phyloP scores from a whole-genome alignment of 768 basidiomycete genomes.

The Hysterangium stoloniferum region DNA sequence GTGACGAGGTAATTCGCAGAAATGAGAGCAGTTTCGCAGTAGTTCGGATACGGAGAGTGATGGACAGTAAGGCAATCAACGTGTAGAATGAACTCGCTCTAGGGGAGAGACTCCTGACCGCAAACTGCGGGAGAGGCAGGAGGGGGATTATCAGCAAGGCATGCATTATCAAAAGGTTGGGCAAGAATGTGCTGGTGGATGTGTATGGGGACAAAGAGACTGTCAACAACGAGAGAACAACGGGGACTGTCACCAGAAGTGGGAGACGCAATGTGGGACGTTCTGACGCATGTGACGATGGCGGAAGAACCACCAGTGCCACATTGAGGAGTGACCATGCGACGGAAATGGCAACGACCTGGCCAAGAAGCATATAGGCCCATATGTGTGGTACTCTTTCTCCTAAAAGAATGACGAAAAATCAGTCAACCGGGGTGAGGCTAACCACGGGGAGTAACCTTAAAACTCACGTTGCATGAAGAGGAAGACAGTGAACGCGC shows the following conservation, averaged over 20 bases:
- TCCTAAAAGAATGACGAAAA: slow-evolving; percentile 15
- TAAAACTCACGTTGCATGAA: slow-evolving; percentile 44
- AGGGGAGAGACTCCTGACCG: slow-evolving; percentile 17
- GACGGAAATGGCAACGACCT: slow-evolving; percentile 63
- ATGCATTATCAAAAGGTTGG: slow-evolving; percentile 57
- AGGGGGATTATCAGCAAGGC: slow-evolving; percentile 46
- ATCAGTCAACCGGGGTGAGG: neutral
- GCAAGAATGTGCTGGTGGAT: slow-evolving; percentile 39
- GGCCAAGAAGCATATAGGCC: slow-evolving; percentile 69
- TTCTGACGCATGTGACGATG: slow-evolving; percentile 13
- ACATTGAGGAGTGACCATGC: slow-evolving; percentile 57
- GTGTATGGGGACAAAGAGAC: slow-evolving; percentile 40
- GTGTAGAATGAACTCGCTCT: slow-evolving; percentile 28
- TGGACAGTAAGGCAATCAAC: slow-evolving; percentile 26
- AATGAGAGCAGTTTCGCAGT: slow-evolving; percentile 20
- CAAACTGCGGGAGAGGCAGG: slow-evolving; percentile 20
- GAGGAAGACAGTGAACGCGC: slow-evolving; percentile 48
- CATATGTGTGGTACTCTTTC: slow-evolving; percentile 41
- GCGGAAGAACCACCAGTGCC: slow-evolving; percentile 34
- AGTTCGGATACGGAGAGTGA: slow-evolving; percentile 30
- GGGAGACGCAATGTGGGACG: slow-evolving; percentile 13
- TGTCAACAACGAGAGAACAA: slow-evolving; percentile 38
- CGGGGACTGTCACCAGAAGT: slow-evolving; percentile 31
- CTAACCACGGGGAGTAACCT: neutral
- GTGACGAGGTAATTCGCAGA: slow-evolving; percentile 14